These are phyloP conservation scores for Trametes maxima DNA, from an alignment of 768 basidiomycete species.

Conservation along the genomic window DNA sequence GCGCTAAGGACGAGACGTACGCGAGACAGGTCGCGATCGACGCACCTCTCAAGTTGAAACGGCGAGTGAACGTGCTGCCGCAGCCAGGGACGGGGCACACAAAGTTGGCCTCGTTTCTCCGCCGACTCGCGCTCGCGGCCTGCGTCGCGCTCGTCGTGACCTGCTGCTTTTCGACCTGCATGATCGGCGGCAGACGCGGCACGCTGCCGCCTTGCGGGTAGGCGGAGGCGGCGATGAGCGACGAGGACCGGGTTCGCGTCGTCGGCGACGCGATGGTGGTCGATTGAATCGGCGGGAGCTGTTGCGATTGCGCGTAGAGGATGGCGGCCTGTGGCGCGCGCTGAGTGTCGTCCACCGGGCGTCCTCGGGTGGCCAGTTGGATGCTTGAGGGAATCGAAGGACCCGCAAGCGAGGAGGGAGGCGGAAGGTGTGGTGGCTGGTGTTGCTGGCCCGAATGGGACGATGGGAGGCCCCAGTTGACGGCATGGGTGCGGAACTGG, in stretches of 20 bases:
- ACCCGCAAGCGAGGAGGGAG: conserved; percentile 46
- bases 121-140: conserved; percentile 84
- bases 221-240: conserved; percentile 25
- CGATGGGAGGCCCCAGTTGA: conserved; percentile 18
- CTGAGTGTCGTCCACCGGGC: conserved; percentile 47
- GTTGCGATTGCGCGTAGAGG: conserved; percentile 48
- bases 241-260: conserved; percentile 18
- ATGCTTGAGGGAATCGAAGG: conserved; percentile 27
- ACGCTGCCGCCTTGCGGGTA: conserved; percentile 26
- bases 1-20: conserved; percentile 5
- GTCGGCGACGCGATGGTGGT: conserved; percentile 3
- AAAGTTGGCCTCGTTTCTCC: conserved; percentile 91
- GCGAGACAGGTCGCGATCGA: conserved; percentile 11
- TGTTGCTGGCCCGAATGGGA: conserved; percentile 1
- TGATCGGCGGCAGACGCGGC: conserved; percentile 75
- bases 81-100: conserved; percentile 47
- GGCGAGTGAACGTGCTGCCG: conserved; percentile 61
- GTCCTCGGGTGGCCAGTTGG: conserved; percentile 19
- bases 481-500: conserved; percentile 22
- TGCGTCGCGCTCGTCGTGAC: conserved; percentile 95
- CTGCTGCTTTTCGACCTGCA: conserved; percentile 92
- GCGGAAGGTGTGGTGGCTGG: conserved; percentile 34
- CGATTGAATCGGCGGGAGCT: conserved; percentile 22
- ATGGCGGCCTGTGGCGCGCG: conserved; percentile 57
- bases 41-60: conserved; percentile 84